These are phyloP conservation scores for Hymenoscyphus albidus DNA, from an alignment of 2,329 filamentous ascomycete species.

Conservation along the genomic window DNA sequence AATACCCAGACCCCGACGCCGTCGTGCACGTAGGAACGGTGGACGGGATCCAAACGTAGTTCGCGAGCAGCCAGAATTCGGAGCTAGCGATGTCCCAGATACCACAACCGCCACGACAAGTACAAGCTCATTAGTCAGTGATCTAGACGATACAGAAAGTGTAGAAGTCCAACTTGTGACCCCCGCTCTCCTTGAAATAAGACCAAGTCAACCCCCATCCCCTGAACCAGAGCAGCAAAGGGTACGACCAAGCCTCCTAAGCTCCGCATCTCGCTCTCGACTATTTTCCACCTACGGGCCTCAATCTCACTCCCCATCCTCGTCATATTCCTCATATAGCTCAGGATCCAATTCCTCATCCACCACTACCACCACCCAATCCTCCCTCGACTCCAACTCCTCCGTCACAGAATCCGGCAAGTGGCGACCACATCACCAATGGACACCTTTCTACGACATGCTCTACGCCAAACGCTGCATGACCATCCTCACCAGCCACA, in stretches of 20 bases:
- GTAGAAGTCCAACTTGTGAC: constrained; percentile 9
- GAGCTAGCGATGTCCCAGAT: constrained; percentile 24
- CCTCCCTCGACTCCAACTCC: constrained; percentile 19
- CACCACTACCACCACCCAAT: constrained; percentile 9
- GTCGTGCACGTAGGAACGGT: constrained; percentile 10
- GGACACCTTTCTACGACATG: constrained; percentile 54
- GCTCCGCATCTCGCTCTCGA: constrained; percentile 6
- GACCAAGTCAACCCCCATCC: constrained; percentile 2
- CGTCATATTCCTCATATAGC: neutral
- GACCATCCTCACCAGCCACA: constrained; percentile 53
- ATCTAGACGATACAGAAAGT: constrained; percentile 9
- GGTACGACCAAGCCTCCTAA: constrained; percentile 4
- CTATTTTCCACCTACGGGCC: constrained; percentile 8
- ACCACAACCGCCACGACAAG: constrained; percentile 12
- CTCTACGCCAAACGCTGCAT: constrained; percentile 59
- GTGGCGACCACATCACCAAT: constrained; percentile 53
- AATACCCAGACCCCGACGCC: constrained; percentile 43
- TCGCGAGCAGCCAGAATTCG: constrained; percentile 27
- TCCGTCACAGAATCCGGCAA: constrained; percentile 41
- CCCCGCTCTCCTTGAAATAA: constrained; percentile 5
- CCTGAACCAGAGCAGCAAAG: constrained; percentile 1
- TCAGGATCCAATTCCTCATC: constrained; percentile 4
- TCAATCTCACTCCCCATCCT: constrained; percentile 10
- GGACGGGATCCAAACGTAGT: constrained; percentile 18
- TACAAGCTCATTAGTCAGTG: constrained; percentile 1